Percentiles rank a stretch among this genome's conserved stretches.
Evolutionary conservation across 805 yeast genomes (phyloP).

Genomic region (Nadsonia fulvescens): DNA sequence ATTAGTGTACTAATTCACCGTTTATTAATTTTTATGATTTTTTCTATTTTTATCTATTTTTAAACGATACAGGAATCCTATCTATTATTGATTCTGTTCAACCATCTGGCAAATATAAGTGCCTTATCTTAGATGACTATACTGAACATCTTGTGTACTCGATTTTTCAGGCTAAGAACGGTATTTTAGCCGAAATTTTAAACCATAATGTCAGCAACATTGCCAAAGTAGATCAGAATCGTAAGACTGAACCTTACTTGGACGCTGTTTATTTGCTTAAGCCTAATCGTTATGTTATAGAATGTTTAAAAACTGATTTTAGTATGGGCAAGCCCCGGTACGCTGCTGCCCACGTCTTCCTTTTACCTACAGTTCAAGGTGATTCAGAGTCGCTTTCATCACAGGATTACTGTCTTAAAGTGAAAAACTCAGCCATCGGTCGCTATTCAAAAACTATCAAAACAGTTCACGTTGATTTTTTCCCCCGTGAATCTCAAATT

Average conservation of each 20-base stretch:
- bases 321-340: slow-evolving; percentile 50
- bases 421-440: slow-evolving; percentile 14
- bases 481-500: slow-evolving; percentile 53
- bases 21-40: too few relatives aligned
- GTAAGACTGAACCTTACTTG: slow-evolving; percentile 44
- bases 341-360: slow-evolving; percentile 51
- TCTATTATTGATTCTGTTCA: slow-evolving; percentile 5
- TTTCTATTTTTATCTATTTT: too few relatives aligned
- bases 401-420: slow-evolving; percentile 7
- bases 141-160: slow-evolving; percentile 32
- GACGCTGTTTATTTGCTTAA: slow-evolving; percentile 71
- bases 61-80: slow-evolving; percentile 4
- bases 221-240: slow-evolving; percentile 40
- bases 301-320: slow-evolving; percentile 66
- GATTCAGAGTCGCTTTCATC: slow-evolving; percentile 10
- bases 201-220: slow-evolving; percentile 27
- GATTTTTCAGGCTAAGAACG: too few relatives aligned
- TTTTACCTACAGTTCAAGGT: slow-evolving; percentile 61
- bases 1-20: too few relatives aligned
- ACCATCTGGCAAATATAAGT: slow-evolving; percentile 17
- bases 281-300: slow-evolving; percentile 47
- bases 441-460: slow-evolving; percentile 17
- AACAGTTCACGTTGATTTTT: slow-evolving; percentile 30
- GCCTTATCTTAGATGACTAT: slow-evolving; percentile 38
- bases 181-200: slow-evolving; percentile 22